Evolutionary conservation across 805 yeast species (phyloP), one percentile per base, ranked within the genome.

Genomic region (Myxozyma mucilagina): DNA sequence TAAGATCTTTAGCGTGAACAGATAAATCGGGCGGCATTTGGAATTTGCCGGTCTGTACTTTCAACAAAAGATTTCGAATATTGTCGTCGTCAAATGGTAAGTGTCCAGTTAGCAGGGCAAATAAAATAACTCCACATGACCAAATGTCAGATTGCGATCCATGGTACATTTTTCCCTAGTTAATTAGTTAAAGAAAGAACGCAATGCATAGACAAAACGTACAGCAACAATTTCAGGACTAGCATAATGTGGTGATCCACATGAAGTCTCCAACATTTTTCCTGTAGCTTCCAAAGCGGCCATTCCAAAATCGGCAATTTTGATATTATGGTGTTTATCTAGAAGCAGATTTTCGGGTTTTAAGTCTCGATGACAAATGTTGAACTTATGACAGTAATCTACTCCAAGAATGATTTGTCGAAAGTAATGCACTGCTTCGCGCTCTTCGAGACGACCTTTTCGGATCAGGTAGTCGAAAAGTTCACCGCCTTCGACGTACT

Each of bases 291-390:
- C 98, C 49, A 94, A 78, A 6, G 99, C 98, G 16, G 99, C 99
- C 99, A 94, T 94, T 38, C 99, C 99, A 73, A 94, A 94, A 75
- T 94, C 99, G 9, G 99, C 99, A 67, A 94, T 90, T 74, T 94
- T 94, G 73, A 94, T 92, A 74, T 90, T 91, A 65, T 86, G 84
- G 72, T 90, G 82, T 68, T 87, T 87, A 73, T 90, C 97, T 59
- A 91, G 76, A 49, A 88, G 74, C 58, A 87, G 76, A 72, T 91
- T 91, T 72, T 91, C 97, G 53, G 92, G 76, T 56, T 78, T 78
- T 51, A 90, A 79, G 72, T 90, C 96, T 63, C 96, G 85, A 73
- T 90, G 96, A 63, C 63, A 90, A 68, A 90, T 89, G 72, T 89
- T 89, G 72, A 89, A 84, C 63, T 87, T 88, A 72, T 90, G 96